These are phyloP conservation scores for Pichia insulana DNA, from an alignment of 805 yeast genomes.

Conservation along the genomic window DNA sequence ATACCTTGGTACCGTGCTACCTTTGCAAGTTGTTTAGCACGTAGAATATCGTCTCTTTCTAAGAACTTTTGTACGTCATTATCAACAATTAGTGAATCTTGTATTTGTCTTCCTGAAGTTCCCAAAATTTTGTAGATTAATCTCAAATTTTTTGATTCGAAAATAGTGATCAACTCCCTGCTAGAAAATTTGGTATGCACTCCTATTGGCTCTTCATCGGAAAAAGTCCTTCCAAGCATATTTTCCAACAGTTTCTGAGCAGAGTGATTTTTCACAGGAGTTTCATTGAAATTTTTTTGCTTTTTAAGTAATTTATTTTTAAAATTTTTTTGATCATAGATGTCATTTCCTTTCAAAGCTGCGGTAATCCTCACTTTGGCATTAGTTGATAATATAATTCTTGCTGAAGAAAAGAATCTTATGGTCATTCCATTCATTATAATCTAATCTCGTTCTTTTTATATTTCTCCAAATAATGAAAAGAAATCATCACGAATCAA, in stretches of 20 bases:
- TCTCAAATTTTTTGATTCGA: constrained; percentile 29
- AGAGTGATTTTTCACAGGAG: constrained; percentile 21
- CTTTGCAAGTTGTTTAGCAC: constrained; percentile 34
- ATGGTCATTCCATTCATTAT: too few species aligned
- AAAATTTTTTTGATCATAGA: constrained; percentile 7
- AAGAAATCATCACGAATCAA: too few species aligned
- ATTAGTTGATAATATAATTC: too few species aligned
- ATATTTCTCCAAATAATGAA: too few species aligned
- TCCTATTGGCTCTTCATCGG: constrained; percentile 14
- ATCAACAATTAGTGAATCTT: constrained; percentile 50
- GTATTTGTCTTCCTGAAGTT: constrained; percentile 44
- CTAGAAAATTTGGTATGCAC: constrained; percentile 21
- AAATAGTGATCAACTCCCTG: constrained; percentile 20
- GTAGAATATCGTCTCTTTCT: constrained; percentile 36
- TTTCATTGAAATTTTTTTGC: constrained; percentile 15
- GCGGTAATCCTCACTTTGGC: neutral
- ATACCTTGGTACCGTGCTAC: constrained; percentile 34
- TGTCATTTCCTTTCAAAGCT: constrained; percentile 3
- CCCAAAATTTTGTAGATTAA: constrained; percentile 51
- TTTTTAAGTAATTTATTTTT: constrained; percentile 2
- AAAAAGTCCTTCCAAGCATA: constrained; percentile 15
- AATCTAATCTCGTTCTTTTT: too few species aligned
- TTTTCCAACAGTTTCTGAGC: constrained; percentile 20
- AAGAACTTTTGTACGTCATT: constrained; percentile 46
- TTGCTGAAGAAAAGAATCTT: too few species aligned